Base-by-base conservation (phyloP, 495 filamentous ascomycete species). In the Daldinia loculata region DNA sequence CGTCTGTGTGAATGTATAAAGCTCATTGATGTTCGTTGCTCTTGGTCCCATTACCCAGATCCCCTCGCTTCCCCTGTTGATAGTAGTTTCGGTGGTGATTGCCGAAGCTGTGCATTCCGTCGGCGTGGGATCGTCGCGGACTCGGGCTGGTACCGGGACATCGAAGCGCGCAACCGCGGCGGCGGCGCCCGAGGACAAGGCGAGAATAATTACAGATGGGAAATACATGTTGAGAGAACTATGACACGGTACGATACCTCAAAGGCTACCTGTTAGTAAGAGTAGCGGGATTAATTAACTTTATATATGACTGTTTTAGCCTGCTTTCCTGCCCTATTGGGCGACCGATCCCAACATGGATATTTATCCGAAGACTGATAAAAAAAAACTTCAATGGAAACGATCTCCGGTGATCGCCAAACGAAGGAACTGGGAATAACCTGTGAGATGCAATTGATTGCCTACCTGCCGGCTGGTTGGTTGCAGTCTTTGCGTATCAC, bases 11-110 rank as follows among this genome's bases (percentile, higher is more conserved):
- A 67, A 67, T 17, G 29, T 61, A 43, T 70, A 70, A 4, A 74
- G 63, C 26, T 67, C 58, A 26, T 74, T 58, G 36, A 70, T 30
- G 14, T 67, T 59, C 4, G 58, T 32, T 17, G 63, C 59, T n/a
- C 61, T 67, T n/a, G 63, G n/a, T 12, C 63, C 58, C 5, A 74
- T 45, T 15, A 67, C 66, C 71, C 71, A 74, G 24, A 74, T 74
- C 1, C 71, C 71, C n/a, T 74, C 71, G 4, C 60, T 57, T 19
- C 67, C 71, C 11, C 71, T 45, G 22, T 74, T 74, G 19, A 70
- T 70, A 26, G 71, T 74, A 8, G 61, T 74, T 15, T 17, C 59
- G 29, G 71, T 74, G 9, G 58, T 52, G 19, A 74, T 67, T 7
- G 67, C 63, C 14, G 67, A 55, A 22, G 71, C 66, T 15, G 71